Evolutionary conservation across 257 asterid genomes (phyloP).

Genomic region (Jacaranda mimosifolia): DNA sequence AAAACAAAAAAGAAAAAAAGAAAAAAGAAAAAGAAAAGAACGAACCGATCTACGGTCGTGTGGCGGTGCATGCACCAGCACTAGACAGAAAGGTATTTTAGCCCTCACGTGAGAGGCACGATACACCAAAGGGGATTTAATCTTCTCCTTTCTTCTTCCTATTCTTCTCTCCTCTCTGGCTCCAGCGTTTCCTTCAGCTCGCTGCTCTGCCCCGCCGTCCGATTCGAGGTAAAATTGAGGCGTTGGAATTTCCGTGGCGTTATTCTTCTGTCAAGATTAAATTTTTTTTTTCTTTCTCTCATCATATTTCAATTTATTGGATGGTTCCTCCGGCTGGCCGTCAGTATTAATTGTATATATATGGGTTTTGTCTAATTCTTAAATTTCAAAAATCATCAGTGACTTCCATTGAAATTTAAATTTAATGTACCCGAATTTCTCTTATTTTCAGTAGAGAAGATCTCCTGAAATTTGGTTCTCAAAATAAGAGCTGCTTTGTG

Average conservation of each 20-base stretch:
- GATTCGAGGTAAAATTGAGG: constrained; percentile 24
- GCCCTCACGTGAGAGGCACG: constrained; percentile 35
- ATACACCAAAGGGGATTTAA: not conserved
- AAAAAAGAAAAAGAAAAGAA: too few species aligned
- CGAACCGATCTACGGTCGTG: not conserved
- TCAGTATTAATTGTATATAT: not conserved
- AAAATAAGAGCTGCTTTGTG: not conserved
- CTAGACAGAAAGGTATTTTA: too few species aligned
- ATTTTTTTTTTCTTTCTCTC: not conserved
- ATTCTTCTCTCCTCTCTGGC: constrained; percentile 9
- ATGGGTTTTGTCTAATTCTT: not conserved
- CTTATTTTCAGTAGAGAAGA: not conserved
- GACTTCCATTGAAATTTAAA: not conserved
- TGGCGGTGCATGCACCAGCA: too few species aligned
- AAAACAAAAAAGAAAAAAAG: too few species aligned
- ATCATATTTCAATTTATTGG: not conserved
- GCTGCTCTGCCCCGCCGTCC: constrained; percentile 27
- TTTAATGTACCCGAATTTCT: not conserved
- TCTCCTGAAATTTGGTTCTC: not conserved
- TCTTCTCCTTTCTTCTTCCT: not conserved
- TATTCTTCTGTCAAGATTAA: constrained; percentile 10
- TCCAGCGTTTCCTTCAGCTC: constrained; percentile 26
- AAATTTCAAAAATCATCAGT: not conserved
- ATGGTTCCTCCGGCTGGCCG: not conserved
- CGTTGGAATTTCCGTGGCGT: not conserved